Evolutionary conservation across 225 moss, liverwort and hornwort genomes (phyloP).

Genomic region (Straminergon stramineum): DNA sequence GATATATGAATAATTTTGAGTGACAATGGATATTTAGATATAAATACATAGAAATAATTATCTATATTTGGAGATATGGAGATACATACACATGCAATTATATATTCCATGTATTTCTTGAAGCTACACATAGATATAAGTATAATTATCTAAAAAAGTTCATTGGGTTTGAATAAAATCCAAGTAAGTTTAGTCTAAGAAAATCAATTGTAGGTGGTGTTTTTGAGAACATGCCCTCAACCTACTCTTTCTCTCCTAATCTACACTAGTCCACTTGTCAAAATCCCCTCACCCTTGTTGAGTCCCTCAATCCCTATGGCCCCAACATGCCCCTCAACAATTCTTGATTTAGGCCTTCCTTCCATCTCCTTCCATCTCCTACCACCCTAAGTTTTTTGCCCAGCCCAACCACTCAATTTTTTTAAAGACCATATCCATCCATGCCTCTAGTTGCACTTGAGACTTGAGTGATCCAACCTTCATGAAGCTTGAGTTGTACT

Average conservation of each 20-base stretch:
- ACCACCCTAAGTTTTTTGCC: fast-evolving
- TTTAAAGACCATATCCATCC: fast-evolving
- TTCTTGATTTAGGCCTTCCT: fast-evolving
- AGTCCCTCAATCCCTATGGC: neutral
- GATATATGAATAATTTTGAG: neutral
- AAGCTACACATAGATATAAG: neutral
- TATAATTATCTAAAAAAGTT: neutral
- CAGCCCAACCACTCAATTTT: neutral
- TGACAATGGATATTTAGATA: fast-evolving
- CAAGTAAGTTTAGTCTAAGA: neutral
- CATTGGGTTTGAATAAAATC: neutral
- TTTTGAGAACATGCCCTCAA: neutral
- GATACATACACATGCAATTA: neutral
- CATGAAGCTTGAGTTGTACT: neutral
- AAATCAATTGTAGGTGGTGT: neutral
- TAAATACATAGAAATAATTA: fast-evolving
- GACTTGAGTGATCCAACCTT: neutral
- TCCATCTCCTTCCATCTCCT: neutral
- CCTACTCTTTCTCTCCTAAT: neutral
- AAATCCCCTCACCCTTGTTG: neutral
- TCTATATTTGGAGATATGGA: neutral
- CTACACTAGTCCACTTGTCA: too few species aligned
- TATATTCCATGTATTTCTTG: neutral
- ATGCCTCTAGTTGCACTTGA: neutral
- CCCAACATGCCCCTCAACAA: fast-evolving